A percentile compares a stretch with the other conserved stretches of the same genome.
Evolutionary conservation across 2,329 filamentous ascomycete genomes (phyloP).

Genomic region (Ascosphaera aggregata): DNA sequence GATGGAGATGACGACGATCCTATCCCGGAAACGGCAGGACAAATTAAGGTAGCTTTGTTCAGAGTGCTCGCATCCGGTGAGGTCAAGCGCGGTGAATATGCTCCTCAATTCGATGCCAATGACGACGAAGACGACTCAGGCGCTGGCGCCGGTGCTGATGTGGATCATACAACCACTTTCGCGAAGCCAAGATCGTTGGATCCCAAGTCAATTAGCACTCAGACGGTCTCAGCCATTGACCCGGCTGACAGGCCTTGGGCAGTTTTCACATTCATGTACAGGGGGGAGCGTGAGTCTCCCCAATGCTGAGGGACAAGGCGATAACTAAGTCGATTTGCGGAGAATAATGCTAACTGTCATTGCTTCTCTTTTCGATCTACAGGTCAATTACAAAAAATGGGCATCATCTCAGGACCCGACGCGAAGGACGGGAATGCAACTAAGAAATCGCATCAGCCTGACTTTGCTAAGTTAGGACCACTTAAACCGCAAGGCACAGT

Average conservation of each 20-base stretch:
- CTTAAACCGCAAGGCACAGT: constrained; percentile 72
- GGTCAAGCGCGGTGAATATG: constrained; percentile 95
- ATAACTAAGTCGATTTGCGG: too few relatives aligned
- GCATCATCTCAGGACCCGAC: constrained; percentile 51
- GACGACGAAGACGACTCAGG: constrained; percentile 65
- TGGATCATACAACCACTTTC: constrained; percentile 95
- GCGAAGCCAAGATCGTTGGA: constrained; percentile 90
- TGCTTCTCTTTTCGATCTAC: neutral
- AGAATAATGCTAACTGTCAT: constrained; percentile 7
- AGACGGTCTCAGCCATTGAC: constrained; percentile 97
- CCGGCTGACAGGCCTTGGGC: constrained; percentile 91
- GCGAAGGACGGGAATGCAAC: constrained; percentile 34
- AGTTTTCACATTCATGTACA: constrained; percentile 92
- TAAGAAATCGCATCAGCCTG: constrained; percentile 51
- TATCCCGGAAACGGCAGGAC: constrained; percentile 72
- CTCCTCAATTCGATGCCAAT: constrained; percentile 88
- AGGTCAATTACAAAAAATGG: constrained; percentile 96
- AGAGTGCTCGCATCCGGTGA: constrained; percentile 86
- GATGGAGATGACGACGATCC: constrained; percentile 61
- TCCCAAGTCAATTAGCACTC: constrained; percentile 92
- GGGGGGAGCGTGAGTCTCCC: constrained; percentile 58
- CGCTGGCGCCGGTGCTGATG: constrained; percentile 46
- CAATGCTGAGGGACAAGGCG: too few relatives aligned
- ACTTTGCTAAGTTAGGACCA: constrained; percentile 66
- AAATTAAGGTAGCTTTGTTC: constrained; percentile 96